Evolutionary conservation across 306 rosid genomes (phyloP).

Genomic region (Quercus dentata): DNA sequence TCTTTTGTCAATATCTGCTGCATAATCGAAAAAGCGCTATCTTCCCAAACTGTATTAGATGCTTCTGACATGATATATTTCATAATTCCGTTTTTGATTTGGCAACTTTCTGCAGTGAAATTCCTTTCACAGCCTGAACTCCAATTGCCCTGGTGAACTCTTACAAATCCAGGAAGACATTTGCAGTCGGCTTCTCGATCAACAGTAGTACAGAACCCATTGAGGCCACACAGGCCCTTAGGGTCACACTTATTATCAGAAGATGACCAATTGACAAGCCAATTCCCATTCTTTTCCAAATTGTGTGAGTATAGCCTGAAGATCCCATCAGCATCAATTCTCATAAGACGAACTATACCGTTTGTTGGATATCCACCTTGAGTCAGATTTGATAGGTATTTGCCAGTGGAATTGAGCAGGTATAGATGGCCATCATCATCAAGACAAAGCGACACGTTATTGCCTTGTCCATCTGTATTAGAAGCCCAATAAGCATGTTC

Average conservation of each 20-base stretch:
- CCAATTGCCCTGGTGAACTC: neutral
- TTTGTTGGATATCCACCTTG: too few relatives aligned
- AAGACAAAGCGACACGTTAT: neutral
- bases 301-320: neutral
- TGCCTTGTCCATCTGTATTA: fast-evolving
- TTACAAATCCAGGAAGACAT: neutral
- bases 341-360: too few relatives aligned
- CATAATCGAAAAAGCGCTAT: neutral
- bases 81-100: neutral
- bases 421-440: neutral
- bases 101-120: neutral
- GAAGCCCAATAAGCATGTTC: neutral
- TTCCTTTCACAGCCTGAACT: neutral
- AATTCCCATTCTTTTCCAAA: neutral
- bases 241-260: neutral
- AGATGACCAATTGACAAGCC: neutral
- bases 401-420: neutral
- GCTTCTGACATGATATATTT: neutral
- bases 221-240: neutral
- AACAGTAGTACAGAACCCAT: neutral
- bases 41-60: neutral
- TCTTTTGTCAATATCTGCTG: neutral
- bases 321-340: too few relatives aligned
- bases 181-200: neutral
- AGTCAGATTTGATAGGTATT: too few relatives aligned